Evolutionary conservation across 140 eudicot species (phyloP).

Genomic region (Senecio squalidus): DNA sequence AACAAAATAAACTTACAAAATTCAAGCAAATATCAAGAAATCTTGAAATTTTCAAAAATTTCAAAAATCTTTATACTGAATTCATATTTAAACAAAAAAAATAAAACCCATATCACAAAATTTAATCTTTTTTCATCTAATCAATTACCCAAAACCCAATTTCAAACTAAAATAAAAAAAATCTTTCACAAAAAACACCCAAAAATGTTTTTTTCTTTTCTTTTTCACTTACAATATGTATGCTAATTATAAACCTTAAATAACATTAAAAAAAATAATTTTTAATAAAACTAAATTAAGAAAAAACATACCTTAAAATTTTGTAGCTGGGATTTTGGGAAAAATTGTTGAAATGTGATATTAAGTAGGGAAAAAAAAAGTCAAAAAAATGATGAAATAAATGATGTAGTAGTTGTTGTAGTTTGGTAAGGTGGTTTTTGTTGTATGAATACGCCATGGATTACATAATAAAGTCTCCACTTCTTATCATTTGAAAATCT

Average conservation of each 20-base stretch:
- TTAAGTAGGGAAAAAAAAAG: background rate
- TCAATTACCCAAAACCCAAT: background rate
- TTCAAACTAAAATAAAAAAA: slow-evolving; percentile 2
- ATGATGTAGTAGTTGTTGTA: background rate
- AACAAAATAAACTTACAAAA: background rate
- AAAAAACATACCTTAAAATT: no score
- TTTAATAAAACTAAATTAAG: no score
- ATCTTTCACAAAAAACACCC: slow-evolving; percentile 6
- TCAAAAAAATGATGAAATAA: background rate
- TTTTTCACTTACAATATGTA: no score
- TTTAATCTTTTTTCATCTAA: background rate
- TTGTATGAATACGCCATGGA: background rate
- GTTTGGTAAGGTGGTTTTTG: background rate
- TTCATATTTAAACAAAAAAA: slow-evolving; percentile 4
- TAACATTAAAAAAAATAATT: no score
- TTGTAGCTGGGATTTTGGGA: background rate
- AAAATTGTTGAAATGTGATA: background rate
- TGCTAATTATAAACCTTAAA: no score
- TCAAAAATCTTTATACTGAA: background rate
- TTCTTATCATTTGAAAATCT: background rate
- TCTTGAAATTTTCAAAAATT: background rate
- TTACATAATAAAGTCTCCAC: background rate
- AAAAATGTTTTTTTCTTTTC: no score
- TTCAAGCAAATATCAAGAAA: background rate
- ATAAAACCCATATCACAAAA: background rate